Evolutionary conservation across 768 basidiomycete genomes (phyloP).

Genomic region (Leucocoprinus birnbaumii): DNA sequence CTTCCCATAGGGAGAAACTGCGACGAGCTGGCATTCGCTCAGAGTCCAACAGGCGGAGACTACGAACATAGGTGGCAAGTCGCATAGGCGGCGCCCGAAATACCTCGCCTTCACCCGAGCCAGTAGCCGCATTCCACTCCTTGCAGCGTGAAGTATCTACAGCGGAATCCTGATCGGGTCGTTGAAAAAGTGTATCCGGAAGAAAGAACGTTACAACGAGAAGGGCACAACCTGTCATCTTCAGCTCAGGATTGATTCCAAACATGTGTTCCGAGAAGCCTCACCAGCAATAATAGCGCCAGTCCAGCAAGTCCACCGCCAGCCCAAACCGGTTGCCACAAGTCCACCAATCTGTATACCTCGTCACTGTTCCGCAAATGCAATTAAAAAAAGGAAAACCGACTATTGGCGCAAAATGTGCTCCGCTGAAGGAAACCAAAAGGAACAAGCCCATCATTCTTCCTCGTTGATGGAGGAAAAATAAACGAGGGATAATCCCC

Average conservation of each 20-base stretch:
- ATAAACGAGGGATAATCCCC: constrained; percentile 35
- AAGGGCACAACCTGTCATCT: constrained; percentile 22
- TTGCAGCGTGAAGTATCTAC: not conserved
- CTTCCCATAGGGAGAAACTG: not conserved
- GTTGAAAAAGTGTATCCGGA: constrained; percentile 5
- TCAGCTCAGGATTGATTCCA: too few relatives aligned
- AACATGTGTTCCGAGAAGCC: too few relatives aligned
- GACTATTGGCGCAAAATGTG: constrained; percentile 37
- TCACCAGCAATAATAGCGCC: constrained; percentile 34
- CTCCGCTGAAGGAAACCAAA: constrained; percentile 34
- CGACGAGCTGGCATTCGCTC: not conserved
- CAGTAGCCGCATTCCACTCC: not conserved
- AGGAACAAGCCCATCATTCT: constrained; percentile 40
- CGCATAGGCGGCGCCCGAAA: too few relatives aligned
- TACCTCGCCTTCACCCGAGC: not conserved
- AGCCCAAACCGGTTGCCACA: constrained; percentile 30
- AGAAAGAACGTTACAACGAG: constrained; percentile 18
- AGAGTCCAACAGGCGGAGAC: not conserved
- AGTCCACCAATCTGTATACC: constrained; percentile 29
- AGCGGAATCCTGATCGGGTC: not conserved
- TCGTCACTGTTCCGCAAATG: not conserved
- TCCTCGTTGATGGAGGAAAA: constrained; percentile 34
- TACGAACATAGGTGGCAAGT: not conserved
- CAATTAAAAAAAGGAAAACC: constrained; percentile 7
- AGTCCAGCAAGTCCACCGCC: constrained; percentile 43